These are phyloP conservation scores for Cladophialophora bantiana DNA, from an alignment of 2,329 filamentous ascomycete species.

Conservation along the genomic window DNA sequence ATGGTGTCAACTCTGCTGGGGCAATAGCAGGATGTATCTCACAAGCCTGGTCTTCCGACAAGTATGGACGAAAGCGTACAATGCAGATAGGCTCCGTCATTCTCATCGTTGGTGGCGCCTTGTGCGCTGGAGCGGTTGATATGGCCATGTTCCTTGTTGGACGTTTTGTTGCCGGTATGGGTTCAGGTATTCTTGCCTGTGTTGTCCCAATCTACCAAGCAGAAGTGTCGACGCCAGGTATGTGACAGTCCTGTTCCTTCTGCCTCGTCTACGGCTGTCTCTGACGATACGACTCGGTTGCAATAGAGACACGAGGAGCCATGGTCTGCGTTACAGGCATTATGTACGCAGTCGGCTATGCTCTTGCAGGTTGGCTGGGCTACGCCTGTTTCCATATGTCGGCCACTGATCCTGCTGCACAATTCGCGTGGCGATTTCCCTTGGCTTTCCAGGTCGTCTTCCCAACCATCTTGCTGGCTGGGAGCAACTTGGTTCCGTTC, in stretches of 20 bases:
- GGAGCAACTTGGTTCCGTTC: slow-evolving; percentile 45
- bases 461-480: slow-evolving; percentile 42
- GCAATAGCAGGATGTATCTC: slow-evolving; percentile 48
- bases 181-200: slow-evolving; percentile 55
- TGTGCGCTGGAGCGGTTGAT: slow-evolving; percentile 51
- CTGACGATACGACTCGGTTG: not conserved
- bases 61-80: slow-evolving; percentile 52
- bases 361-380: slow-evolving; percentile 37
- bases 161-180: slow-evolving; percentile 50
- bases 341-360: slow-evolving; percentile 38
- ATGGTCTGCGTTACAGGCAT: slow-evolving; percentile 38
- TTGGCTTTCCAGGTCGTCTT: slow-evolving; percentile 46
- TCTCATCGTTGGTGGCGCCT: slow-evolving; percentile 44
- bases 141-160: slow-evolving; percentile 37
- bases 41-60: slow-evolving; percentile 48
- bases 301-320: slow-evolving; percentile 32
- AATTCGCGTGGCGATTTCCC: slow-evolving; percentile 47
- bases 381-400: slow-evolving; percentile 54
- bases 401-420: slow-evolving; percentile 46
- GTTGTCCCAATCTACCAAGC: slow-evolving; percentile 36
- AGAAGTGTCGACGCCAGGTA: slow-evolving; percentile 38
- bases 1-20: slow-evolving; percentile 54
- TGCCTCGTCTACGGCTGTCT: not conserved
- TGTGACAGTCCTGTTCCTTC: not conserved
- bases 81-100: slow-evolving; percentile 43